These are phyloP conservation scores for Linnemannia exigua DNA, from an alignment of 192 early-diverging fungal genomes.

Conservation along the genomic window DNA sequence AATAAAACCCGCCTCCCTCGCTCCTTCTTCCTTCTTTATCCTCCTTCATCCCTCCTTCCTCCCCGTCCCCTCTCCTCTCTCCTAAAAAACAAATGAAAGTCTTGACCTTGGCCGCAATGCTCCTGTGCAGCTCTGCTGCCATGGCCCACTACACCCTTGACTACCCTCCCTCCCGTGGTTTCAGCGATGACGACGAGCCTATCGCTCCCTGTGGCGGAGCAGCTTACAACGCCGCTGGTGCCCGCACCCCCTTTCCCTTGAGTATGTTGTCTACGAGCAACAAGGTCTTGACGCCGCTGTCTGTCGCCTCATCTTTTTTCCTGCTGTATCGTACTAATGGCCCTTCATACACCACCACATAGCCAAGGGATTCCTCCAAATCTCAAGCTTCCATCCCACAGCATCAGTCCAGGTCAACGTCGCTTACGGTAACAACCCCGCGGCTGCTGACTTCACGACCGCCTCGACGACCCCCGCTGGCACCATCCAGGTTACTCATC, in stretches of 20 bases:
- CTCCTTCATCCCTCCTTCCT: not conserved
- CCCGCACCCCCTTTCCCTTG: slow-evolving; percentile 62
- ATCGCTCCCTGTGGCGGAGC: slow-evolving; percentile 64
- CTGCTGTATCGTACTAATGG: no score
- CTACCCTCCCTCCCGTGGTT: slow-evolving; percentile 62
- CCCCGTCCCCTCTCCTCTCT: not conserved
- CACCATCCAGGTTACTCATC: slow-evolving; percentile 40
- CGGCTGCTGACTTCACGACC: slow-evolving; percentile 54
- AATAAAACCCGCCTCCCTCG: not conserved
- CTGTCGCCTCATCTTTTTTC: no score
- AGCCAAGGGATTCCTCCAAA: slow-evolving; percentile 60
- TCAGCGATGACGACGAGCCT: slow-evolving; percentile 59
- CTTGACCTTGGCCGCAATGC: slow-evolving; percentile 37
- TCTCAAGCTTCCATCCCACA: slow-evolving; percentile 57
- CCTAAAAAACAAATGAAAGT: slow-evolving; percentile 27
- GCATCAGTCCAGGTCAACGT: slow-evolving; percentile 60
- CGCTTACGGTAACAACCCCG: slow-evolving; percentile 56
- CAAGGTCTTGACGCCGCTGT: no score
- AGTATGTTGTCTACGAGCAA: slow-evolving; percentile 48
- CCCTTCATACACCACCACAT: no score
- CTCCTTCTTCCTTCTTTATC: not conserved
- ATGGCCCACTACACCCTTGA: slow-evolving; percentile 64
- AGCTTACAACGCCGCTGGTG: slow-evolving; percentile 45
- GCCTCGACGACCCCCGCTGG: slow-evolving; percentile 32
- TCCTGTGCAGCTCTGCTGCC: slow-evolving; percentile 49